Base-by-base conservation (phyloP, 805 yeast species). In the Lachancea sp. region DNA sequence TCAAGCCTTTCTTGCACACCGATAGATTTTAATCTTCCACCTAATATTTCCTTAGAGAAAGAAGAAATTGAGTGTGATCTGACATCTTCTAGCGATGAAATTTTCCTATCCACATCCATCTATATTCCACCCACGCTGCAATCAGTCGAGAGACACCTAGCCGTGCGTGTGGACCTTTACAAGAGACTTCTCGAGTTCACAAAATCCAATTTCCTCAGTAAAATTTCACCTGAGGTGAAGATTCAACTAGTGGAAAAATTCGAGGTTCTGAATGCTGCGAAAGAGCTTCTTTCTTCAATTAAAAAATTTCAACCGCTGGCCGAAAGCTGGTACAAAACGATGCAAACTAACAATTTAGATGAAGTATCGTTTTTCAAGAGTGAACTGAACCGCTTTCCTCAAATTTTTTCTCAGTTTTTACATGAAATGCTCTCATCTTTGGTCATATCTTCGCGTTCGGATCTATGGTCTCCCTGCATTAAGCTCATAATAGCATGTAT, bases 41-140 rank as follows among this genome's bases (percentile, higher is more conserved):
- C 56, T 2, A 72, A 68, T 11, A 61, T 75, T 3, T 69, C 70
- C 7, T 61, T 77, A 41, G 70, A 71, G 21, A 45, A 58, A 1
- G 51, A 56, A 1, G 77, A 71, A 23, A 58, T 79, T 16, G 78
- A 74, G 45, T 45, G 48, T 2, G 79, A 89, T n/a, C 58, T 83
- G 3, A 45, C 58, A 2, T 51, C 62, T 5, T 72, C 84, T 3
- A 63, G 75, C 2, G 52, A 65, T 11, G 89, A 83, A 45, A 71
- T 89, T 8, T 53, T 83, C 22, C 54, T 61, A 15, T 76, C 86
- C 4, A 63, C 64, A 1, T 77, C 85, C 0, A 61, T 67, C 5
- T 80, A 78, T 48, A 63, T 81, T 15, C 79, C 86, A 3, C 67
- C 74, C 3, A 60, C 70, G 30, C 60, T 72, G 8, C 70, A 78